Percentiles rank a stretch among this genome's conserved stretches.
Evolutionary conservation across 805 yeast species (phyloP).

Genomic region (Metschnikowia shivogae): DNA sequence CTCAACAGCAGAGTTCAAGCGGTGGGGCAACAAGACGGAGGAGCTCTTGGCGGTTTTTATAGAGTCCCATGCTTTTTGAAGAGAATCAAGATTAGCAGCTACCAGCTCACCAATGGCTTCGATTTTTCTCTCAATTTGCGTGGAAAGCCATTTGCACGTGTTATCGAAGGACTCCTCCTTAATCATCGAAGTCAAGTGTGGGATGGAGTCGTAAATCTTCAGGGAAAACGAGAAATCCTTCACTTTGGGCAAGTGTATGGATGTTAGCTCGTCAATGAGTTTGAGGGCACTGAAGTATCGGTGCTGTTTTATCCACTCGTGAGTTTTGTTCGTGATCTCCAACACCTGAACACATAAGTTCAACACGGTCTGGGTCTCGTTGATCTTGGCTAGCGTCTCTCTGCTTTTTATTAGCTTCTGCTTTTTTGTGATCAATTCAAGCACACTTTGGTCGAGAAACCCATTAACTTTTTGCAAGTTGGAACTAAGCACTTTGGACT

Average conservation of each 20-base stretch:
- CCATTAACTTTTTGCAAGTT: conserved; percentile 54
- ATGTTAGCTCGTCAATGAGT: conserved; percentile 69
- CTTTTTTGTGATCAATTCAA: conserved; percentile 59
- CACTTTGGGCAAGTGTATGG: conserved; percentile 63
- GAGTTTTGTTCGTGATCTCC: conserved; percentile 81
- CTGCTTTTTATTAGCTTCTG: conserved; percentile 55
- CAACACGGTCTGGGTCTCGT: conserved; percentile 66
- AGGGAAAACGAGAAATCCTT: conserved; percentile 72
- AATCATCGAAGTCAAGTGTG: conserved; percentile 67
- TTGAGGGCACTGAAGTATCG: conserved; percentile 85
- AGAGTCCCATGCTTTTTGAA: conserved; percentile 59
- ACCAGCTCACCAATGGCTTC: conserved; percentile 53
- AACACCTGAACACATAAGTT: conserved; percentile 73
- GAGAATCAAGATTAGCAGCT: conserved; percentile 48
- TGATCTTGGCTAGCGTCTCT: conserved; percentile 61
- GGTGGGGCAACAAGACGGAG: conserved; percentile 45
- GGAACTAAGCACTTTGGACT: conserved; percentile 53
- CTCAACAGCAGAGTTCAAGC: conserved; percentile 85
- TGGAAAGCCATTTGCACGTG: conserved; percentile 60
- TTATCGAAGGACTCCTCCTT: conserved; percentile 68
- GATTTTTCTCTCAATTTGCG: conserved; percentile 58
- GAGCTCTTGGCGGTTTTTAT: conserved; percentile 42
- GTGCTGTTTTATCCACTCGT: conserved; percentile 69
- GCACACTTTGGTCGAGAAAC: conserved; percentile 60
- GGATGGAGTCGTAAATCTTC: conserved; percentile 70